A percentile compares a stretch with the other conserved stretches of the same genome.
phyloP scores from a whole-genome alignment of 1,139 yeast genomes.

The Suhomyces kunorum region DNA sequence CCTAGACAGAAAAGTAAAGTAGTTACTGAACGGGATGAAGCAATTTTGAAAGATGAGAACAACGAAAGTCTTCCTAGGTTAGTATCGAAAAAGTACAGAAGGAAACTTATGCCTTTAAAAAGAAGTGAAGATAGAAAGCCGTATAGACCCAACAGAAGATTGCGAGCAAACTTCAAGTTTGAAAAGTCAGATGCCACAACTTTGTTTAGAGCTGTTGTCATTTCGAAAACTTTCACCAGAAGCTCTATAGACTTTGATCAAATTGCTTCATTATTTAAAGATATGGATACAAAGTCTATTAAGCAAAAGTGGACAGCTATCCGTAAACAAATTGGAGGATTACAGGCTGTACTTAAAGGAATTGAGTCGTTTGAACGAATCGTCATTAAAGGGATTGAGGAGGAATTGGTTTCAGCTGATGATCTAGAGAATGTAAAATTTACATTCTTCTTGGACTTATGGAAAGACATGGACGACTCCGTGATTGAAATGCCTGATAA shows the following conservation, averaged over 20 bases:
- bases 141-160: conserved; percentile 18
- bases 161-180: conserved; percentile 30
- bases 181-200: conserved; percentile 49
- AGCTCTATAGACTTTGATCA: conserved; percentile 58
- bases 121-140: conserved; percentile 8
- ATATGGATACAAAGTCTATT: conserved; percentile 38
- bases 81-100: conserved; percentile 25
- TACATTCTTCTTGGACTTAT: conserved; percentile 50
- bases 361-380: conserved; percentile 60
- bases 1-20: conserved; percentile 1
- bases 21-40: conserved; percentile 11
- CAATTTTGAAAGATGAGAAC: conserved; percentile 11
- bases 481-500: conserved; percentile 31
- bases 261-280: conserved; percentile 50
- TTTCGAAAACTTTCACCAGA: conserved; percentile 56
- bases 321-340: conserved; percentile 57
- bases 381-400: conserved; percentile 53
- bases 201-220: conserved; percentile 59
- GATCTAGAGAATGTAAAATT: conserved; percentile 54
- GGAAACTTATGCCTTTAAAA: conserved; percentile 16
- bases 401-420: conserved; percentile 44
- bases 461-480: conserved; percentile 54
- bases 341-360: conserved; percentile 51
- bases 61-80: conserved; percentile 21
- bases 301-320: conserved; percentile 64